Evolutionary conservation across 164 flowering plant genomes (phyloP).

Genomic region (Annona cherimola): DNA sequence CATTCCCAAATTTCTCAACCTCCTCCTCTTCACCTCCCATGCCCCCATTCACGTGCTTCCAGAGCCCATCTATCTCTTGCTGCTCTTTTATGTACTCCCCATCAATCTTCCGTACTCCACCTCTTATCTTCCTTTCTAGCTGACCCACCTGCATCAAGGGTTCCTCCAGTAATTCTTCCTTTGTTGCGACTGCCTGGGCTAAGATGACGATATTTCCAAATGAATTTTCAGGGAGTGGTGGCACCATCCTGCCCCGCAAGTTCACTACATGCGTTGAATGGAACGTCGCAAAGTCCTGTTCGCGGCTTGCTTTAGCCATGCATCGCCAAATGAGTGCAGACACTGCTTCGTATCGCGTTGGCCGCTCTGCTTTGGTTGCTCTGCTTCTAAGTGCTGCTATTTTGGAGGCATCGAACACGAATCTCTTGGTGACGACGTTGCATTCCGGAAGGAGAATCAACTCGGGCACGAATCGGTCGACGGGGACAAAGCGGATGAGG

Average conservation of each 20-base stretch:
- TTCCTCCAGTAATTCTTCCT: not conserved
- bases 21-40: not conserved
- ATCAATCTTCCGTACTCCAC: constrained; percentile 1
- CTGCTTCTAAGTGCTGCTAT: constrained; percentile 10
- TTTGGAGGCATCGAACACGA: constrained; percentile 15
- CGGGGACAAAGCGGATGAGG: constrained; percentile 20
- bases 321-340: constrained; percentile 3
- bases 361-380: not conserved
- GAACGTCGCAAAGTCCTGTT: not conserved
- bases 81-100: not conserved
- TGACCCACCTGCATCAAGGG: not conserved
- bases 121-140: not conserved
- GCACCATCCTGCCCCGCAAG: constrained; percentile 8
- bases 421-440: constrained; percentile 14
- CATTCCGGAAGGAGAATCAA: not conserved
- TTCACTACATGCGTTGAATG: not conserved
- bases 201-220: constrained; percentile 3
- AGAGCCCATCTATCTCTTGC: not conserved
- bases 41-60: no score
- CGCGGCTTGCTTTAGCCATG: not conserved
- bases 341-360: not conserved
- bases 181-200: no score
- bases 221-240: not conserved
- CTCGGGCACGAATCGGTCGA: not conserved
- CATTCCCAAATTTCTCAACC: not conserved